phyloP scores from a whole-genome alignment of 768 basidiomycete genomes.

The Nevesoporus exiguus region DNA sequence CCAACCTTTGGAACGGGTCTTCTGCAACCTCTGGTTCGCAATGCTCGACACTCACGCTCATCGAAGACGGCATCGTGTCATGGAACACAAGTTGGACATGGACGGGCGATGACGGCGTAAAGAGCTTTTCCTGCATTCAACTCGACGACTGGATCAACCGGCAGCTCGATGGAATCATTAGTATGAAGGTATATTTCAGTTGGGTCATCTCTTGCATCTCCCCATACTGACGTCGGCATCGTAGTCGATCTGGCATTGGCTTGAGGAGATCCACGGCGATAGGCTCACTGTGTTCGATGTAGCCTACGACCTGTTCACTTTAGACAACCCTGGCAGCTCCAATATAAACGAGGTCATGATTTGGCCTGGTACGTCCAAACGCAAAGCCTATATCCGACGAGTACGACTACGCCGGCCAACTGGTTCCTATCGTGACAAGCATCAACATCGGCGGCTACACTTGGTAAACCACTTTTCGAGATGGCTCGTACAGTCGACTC shows the following conservation, averaged over 20 bases:
- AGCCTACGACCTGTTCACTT: conserved; percentile 65
- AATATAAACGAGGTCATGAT: conserved; percentile 54
- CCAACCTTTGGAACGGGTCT: conserved; percentile 44
- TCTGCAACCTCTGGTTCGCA: conserved; percentile 47
- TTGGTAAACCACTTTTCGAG: conserved; percentile 37
- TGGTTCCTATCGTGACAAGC: conserved; percentile 41
- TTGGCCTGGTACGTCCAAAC: conserved; percentile 63
- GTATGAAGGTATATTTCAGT: conserved; percentile 47
- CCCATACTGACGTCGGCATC: not conserved
- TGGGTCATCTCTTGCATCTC: not conserved
- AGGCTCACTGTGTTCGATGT: conserved; percentile 49
- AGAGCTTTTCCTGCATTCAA: conserved; percentile 60
- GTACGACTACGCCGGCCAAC: conserved; percentile 45
- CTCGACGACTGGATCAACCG: conserved; percentile 49
- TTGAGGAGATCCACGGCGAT: conserved; percentile 34
- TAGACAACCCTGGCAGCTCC: conserved; percentile 44
- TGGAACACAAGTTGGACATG: conserved; percentile 58
- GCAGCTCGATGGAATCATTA: conserved; percentile 49
- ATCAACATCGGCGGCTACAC: conserved; percentile 46
- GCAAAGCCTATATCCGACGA: conserved; percentile 53
- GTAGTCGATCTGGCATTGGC: conserved; percentile 58
- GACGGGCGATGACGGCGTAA: conserved; percentile 50
- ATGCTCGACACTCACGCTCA: conserved; percentile 45
- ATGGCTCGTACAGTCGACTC: not conserved
- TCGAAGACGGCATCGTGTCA: conserved; percentile 39